These are phyloP conservation scores for Spathaspora gorwiae DNA, from an alignment of 805 yeast species.

Conservation along the genomic window DNA sequence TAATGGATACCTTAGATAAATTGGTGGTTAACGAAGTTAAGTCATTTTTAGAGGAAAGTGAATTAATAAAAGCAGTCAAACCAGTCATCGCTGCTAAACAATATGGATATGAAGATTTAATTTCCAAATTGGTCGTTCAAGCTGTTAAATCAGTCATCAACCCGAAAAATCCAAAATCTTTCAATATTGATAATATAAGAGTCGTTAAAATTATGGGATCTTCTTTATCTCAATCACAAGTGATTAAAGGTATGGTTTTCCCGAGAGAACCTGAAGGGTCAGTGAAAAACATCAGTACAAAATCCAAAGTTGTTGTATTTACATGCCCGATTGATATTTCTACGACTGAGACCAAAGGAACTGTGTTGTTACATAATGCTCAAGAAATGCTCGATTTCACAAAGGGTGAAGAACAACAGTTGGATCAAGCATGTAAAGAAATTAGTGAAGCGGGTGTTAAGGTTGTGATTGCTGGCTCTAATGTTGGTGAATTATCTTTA, in stretches of 20 bases:
- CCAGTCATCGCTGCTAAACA: slow-evolving; percentile 94
- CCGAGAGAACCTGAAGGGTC: slow-evolving; percentile 96
- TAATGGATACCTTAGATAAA: slow-evolving; percentile 61
- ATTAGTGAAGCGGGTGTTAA: slow-evolving; percentile 79
- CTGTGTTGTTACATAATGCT: slow-evolving; percentile 92
- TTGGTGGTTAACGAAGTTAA: slow-evolving; percentile 59
- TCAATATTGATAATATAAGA: slow-evolving; percentile 90
- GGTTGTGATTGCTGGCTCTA: slow-evolving; percentile 92
- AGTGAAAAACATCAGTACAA: slow-evolving; percentile 54
- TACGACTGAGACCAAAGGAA: slow-evolving; percentile 97
- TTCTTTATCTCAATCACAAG: slow-evolving; percentile 65
- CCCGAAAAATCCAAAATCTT: slow-evolving; percentile 53
- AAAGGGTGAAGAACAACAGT: slow-evolving; percentile 92
- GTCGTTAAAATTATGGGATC: slow-evolving; percentile 97
- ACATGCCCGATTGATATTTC: slow-evolving; percentile 94
- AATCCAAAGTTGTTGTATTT: slow-evolving; percentile 84
- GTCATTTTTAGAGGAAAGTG: slow-evolving; percentile 46
- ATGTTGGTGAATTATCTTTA: slow-evolving; percentile 86
- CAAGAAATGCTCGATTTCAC: slow-evolving; percentile 94
- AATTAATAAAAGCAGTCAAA: slow-evolving; percentile 67
- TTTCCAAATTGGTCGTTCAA: slow-evolving; percentile 75
- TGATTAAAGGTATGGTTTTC: slow-evolving; percentile 96
- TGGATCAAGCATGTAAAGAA: slow-evolving; percentile 80
- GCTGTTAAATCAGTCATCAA: slow-evolving; percentile 78
- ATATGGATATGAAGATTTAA: slow-evolving; percentile 77